Conservation (phyloP, 164 flowering plant species). For the Umbellularia californica region DNA sequence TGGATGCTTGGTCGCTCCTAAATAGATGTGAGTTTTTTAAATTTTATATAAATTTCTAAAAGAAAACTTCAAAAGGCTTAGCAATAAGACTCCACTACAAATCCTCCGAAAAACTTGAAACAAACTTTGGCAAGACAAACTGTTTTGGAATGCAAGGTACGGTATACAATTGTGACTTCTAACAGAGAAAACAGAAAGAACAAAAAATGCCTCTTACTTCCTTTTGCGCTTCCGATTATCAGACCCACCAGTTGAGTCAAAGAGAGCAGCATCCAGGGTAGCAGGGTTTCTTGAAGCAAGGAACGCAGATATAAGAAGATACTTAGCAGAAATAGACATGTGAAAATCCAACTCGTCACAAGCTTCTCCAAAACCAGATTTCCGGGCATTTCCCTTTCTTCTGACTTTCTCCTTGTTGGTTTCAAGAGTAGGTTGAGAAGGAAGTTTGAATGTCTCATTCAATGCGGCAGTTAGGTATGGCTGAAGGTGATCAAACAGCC, state of each 20-base stretch:
- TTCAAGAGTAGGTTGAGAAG: slow-evolving; percentile 28
- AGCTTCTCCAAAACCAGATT: slow-evolving; percentile 29
- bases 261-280: slow-evolving; percentile 90
- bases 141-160: not conserved
- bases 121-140: not conserved
- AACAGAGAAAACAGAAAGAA: not conserved
- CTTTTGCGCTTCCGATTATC: slow-evolving; percentile 63
- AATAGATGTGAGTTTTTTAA: not conserved
- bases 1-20: slow-evolving; percentile 63
- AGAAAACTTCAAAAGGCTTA: too few relatives aligned
- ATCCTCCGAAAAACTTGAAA: slow-evolving; percentile 1
- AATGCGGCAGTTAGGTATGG: slow-evolving; percentile 53
- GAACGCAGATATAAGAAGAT: slow-evolving; percentile 93
- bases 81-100: not conserved
- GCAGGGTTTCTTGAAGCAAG: slow-evolving; percentile 99
- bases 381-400: slow-evolving; percentile 30
- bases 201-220: slow-evolving; percentile 47
- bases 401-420: slow-evolving; percentile 25
- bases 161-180: too few relatives aligned
- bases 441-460: slow-evolving; percentile 60
- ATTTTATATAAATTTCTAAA: too few relatives aligned
- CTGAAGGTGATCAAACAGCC: slow-evolving; percentile 53
- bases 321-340: slow-evolving; percentile 85
- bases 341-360: slow-evolving; percentile 59
- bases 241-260: slow-evolving; percentile 85